Evolutionary conservation across 2,329 filamentous ascomycete genomes (phyloP).

Genomic region (Waltergamsia citrina): DNA sequence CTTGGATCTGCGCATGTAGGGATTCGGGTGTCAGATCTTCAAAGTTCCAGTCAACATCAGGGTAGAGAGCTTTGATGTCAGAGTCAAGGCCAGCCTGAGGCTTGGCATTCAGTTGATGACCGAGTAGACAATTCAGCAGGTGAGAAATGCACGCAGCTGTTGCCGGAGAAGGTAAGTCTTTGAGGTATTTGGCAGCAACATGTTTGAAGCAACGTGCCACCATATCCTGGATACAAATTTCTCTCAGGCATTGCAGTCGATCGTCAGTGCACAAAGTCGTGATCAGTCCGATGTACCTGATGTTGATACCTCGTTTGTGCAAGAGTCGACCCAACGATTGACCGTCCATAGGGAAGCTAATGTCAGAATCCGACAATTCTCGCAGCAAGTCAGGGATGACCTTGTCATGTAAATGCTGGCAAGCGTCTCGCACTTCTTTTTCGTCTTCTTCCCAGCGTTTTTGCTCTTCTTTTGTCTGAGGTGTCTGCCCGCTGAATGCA

Average conservation of each 20-base stretch:
- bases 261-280: conserved; percentile 57
- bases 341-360: conserved; percentile 98
- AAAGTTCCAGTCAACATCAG: conserved; percentile 74
- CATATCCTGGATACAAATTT: conserved; percentile 84
- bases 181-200: conserved; percentile 68
- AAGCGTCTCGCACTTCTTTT: conserved; percentile 76
- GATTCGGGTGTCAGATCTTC: conserved; percentile 66
- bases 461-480: conserved; percentile 87
- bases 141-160: conserved; percentile 75
- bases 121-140: conserved; percentile 87
- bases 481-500: conserved; percentile 84
- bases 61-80: conserved; percentile 64
- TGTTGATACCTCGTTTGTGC: conserved; percentile 95
- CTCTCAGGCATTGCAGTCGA: conserved; percentile 67
- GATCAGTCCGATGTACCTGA: conserved; percentile 87
- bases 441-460: conserved; percentile 75
- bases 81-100: conserved; percentile 72
- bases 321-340: conserved; percentile 78
- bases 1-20: conserved; percentile 59
- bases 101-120: conserved; percentile 63
- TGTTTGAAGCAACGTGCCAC: conserved; percentile 95
- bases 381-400: conserved; percentile 78
- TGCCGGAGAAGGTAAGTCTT: conserved; percentile 69
- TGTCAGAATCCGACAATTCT: conserved; percentile 83
- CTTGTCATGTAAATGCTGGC: conserved; percentile 64